These are phyloP conservation scores for Colletotrichum musicola DNA, from an alignment of 2,329 filamentous ascomycete genomes.

Conservation along the genomic window DNA sequence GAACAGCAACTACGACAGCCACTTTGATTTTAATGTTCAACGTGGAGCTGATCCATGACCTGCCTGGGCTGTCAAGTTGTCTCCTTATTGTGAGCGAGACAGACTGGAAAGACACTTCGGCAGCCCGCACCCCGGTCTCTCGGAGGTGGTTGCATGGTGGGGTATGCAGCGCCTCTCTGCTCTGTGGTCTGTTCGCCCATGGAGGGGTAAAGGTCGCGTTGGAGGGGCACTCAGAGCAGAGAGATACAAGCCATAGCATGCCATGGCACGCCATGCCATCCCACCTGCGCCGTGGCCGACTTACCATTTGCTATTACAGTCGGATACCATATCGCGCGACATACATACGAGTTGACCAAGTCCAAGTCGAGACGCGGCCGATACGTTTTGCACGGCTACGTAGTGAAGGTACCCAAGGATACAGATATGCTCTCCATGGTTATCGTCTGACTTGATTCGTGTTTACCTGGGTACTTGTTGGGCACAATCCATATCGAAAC, in stretches of 20 bases:
- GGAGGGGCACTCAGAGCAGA: slow-evolving; percentile 30
- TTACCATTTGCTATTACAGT: slow-evolving; percentile 45
- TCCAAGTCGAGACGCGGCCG: background rate
- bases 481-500: too few species aligned
- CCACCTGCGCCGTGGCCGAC: slow-evolving; percentile 44
- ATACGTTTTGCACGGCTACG: too few species aligned
- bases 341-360: background rate
- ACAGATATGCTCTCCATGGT: too few species aligned
- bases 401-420: too few species aligned
- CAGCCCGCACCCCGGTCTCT: slow-evolving; percentile 29
- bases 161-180: slow-evolving; percentile 34
- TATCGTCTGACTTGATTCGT: too few species aligned
- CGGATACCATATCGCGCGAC: slow-evolving; percentile 30
- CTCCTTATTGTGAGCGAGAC: background rate
- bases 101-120: slow-evolving; percentile 16
- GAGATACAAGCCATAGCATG: background rate
- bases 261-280: slow-evolving; percentile 22
- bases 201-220: slow-evolving; percentile 31
- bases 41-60: too few species aligned
- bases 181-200: slow-evolving; percentile 27
- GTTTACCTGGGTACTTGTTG: too few species aligned
- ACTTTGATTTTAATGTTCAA: too few species aligned
- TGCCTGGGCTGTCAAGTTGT: background rate
- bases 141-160: slow-evolving; percentile 41
- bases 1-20: too few species aligned